phyloP scores from a whole-genome alignment of 345 rosid species.

The Moricandia moricandioides region DNA sequence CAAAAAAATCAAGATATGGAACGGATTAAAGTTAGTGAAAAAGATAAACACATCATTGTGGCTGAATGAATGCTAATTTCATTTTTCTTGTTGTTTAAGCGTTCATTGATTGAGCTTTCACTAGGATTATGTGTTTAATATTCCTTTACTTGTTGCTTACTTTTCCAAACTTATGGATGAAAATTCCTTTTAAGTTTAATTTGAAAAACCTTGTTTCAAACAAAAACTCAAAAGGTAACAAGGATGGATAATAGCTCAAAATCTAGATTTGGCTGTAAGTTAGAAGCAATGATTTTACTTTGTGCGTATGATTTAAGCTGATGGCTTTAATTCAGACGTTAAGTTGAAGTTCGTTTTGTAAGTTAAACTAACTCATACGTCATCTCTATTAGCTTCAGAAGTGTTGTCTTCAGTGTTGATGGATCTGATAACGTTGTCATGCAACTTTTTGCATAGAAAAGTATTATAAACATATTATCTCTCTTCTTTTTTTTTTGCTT shows the following conservation, averaged over 20 bases:
- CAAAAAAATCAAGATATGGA: neutral
- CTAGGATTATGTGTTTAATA: neutral
- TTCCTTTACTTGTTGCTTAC: neutral
- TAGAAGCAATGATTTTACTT: neutral
- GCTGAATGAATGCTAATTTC: neutral
- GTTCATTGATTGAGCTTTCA: neutral
- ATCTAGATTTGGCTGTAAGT: neutral
- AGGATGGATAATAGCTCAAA: neutral
- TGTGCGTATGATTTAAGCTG: neutral
- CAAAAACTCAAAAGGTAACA: neutral
- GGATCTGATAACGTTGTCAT: neutral
- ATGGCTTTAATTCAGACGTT: neutral
- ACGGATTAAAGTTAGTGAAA: neutral
- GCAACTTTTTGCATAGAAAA: neutral
- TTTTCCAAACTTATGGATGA: neutral
- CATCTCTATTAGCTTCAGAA: neutral
- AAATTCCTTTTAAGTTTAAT: neutral
- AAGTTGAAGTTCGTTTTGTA: neutral
- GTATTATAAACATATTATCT: neutral
- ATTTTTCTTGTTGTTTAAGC: neutral
- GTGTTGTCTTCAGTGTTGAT: neutral
- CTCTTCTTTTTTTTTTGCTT: too few relatives aligned
- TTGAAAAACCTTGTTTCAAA: neutral
- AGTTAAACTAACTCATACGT: neutral
- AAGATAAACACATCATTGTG: neutral